These are phyloP conservation scores for Delitschia confertaspora DNA, from an alignment of 495 filamentous ascomycete genomes.

Conservation along the genomic window DNA sequence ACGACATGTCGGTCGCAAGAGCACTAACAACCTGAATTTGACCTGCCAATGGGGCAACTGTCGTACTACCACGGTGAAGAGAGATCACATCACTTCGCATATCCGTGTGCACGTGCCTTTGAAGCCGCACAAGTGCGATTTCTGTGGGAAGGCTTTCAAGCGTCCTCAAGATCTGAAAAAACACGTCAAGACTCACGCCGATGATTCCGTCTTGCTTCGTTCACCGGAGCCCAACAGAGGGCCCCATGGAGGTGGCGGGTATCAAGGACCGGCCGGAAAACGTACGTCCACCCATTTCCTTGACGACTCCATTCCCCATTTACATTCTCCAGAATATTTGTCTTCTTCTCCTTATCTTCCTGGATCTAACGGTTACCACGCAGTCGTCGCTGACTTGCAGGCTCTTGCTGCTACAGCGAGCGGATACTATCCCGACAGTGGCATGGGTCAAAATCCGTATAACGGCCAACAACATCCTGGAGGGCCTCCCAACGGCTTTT, in stretches of 20 bases:
- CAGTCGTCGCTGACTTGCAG: conserved; percentile 43
- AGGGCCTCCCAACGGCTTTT: conserved; percentile 40
- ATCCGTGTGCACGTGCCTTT: conserved; percentile 96
- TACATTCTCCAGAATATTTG: conserved; percentile 2
- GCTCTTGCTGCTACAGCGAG: conserved; percentile 37
- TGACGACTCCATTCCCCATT: conserved; percentile 1
- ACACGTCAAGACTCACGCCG: conserved; percentile 99
- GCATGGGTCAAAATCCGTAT: conserved; percentile 22
- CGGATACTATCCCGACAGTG: conserved; percentile 33
- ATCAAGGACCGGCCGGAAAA: conserved; percentile 45
- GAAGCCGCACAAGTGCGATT: conserved; percentile 97
- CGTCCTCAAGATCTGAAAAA: conserved; percentile 98
- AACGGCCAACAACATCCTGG: conserved; percentile 27
- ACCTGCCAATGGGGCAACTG: conserved; percentile 97
- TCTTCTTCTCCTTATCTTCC: conserved; percentile 20
- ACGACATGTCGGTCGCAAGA: conserved; percentile 95
- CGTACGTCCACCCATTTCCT: conserved; percentile 40
- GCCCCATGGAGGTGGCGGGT: conserved; percentile 42
- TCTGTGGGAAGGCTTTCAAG: conserved; percentile 98
- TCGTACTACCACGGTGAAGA: conserved; percentile 94
- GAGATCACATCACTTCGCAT: conserved; percentile 98
- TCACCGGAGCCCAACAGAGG: conserved; percentile 60
- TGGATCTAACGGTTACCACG: conserved; percentile 24
- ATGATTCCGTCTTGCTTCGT: conserved; percentile 82
- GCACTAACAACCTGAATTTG: conserved; percentile 96